Conservation (phyloP, 2,329 filamentous ascomycete species). For the Penicillium nordicum region DNA sequence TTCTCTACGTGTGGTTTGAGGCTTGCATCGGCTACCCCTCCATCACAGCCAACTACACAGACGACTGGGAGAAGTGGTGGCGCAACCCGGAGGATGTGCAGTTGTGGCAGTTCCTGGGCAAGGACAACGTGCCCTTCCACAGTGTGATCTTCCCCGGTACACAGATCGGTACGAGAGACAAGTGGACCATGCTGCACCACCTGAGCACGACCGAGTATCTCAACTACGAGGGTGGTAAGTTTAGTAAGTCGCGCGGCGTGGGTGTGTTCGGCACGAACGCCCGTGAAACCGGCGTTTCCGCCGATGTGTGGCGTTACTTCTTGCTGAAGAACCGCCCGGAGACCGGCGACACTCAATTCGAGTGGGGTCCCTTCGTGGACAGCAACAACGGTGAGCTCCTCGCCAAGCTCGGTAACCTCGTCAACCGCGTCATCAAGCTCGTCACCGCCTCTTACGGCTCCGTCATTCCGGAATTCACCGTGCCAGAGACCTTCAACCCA, state of each 20-base stretch:
- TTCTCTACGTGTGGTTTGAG: constrained; percentile 92
- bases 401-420: constrained; percentile 68
- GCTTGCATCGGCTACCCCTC: constrained; percentile 94
- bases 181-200: constrained; percentile 86
- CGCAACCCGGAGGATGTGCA: constrained; percentile 81
- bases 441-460: constrained; percentile 66
- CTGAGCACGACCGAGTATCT: constrained; percentile 87
- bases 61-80: constrained; percentile 93
- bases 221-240: constrained; percentile 86
- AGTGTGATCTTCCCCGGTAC: constrained; percentile 87
- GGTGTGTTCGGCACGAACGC: constrained; percentile 91
- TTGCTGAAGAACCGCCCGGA: constrained; percentile 82
- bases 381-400: constrained; percentile 88
- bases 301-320: constrained; percentile 93
- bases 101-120: constrained; percentile 94
- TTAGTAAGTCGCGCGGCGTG: constrained; percentile 84
- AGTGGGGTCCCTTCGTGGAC: constrained; percentile 79
- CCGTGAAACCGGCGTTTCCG: constrained; percentile 75
- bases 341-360: constrained; percentile 81
- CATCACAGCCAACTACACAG: constrained; percentile 86
- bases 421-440: constrained; percentile 72
- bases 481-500: constrained; percentile 41
- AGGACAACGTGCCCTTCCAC: constrained; percentile 85
- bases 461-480: constrained; percentile 38
- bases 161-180: constrained; percentile 76